phyloP scores from a whole-genome alignment of 2,329 filamentous ascomycete genomes.

The Laburnicola sp. region DNA sequence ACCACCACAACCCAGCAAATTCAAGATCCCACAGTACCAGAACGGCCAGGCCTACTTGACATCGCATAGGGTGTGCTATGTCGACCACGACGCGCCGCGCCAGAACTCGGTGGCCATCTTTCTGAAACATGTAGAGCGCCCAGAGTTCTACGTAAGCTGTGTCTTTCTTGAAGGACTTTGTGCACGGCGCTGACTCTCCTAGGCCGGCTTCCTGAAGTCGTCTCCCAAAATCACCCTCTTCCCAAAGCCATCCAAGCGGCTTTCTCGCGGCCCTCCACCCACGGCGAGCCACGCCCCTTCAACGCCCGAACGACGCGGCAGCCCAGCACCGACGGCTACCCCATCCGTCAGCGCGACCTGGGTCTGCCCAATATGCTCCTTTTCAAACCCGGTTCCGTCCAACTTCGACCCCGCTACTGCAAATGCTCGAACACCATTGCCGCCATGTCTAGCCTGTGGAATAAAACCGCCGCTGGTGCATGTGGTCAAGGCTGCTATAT shows the following conservation, averaged over 20 bases:
- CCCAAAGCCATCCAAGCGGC: conserved; percentile 74
- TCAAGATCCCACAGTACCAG: conserved; percentile 90
- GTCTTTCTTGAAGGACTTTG: conserved; percentile 9
- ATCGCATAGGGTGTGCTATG: conserved; percentile 92
- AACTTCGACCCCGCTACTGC: conserved; percentile 89
- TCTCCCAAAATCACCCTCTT: conserved; percentile 90
- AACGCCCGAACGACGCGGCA: conserved; percentile 42
- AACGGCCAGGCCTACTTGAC: conserved; percentile 96
- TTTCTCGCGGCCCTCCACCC: conserved; percentile 56
- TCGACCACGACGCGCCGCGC: conserved; percentile 83
- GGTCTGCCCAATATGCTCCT: conserved; percentile 95
- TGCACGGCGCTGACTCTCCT: conserved; percentile 16
- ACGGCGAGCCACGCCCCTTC: conserved; percentile 46
- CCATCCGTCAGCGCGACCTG: conserved; percentile 72
- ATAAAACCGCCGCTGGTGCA: conserved; percentile 86
- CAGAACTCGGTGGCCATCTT: conserved; percentile 83
- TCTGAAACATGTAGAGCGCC: conserved; percentile 85
- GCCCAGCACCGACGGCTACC: conserved; percentile 51
- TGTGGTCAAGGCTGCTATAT: conserved; percentile 83
- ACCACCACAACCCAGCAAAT: conserved; percentile 65
- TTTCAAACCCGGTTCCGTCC: conserved; percentile 87
- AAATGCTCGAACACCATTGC: conserved; percentile 75
- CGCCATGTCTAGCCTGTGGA: conserved; percentile 88
- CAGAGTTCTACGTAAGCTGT: conserved; percentile 76
- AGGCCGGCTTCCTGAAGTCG: conserved; percentile 92